Evolutionary conservation across 208 protist species (phyloP).

Genomic region (Leishmania tropica): DNA sequence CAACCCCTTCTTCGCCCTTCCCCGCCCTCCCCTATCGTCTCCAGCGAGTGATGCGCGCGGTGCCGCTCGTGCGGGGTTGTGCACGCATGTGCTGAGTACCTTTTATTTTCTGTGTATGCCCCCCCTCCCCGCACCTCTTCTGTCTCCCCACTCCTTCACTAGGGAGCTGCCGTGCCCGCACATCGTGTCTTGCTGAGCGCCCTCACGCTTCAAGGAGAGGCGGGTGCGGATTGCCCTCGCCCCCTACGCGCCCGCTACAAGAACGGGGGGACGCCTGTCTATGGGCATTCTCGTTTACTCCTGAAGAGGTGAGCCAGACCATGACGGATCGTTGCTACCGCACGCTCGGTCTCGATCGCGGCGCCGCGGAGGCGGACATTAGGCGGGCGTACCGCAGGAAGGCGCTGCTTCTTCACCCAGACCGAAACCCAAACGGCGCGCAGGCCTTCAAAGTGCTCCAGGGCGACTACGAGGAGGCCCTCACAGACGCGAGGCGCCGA

Average conservation of each 20-base stretch:
- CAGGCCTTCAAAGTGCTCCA: conserved; percentile 91
- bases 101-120: background rate
- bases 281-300: background rate
- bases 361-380: conserved; percentile 81
- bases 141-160: background rate
- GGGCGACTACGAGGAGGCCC: conserved; percentile 96
- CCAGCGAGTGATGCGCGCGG: background rate
- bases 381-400: conserved; percentile 93
- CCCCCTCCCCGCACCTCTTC: no score
- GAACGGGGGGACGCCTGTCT: background rate
- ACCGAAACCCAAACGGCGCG: conserved; percentile 85
- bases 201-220: background rate
- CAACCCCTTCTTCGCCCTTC: no score
- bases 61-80: background rate
- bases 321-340: conserved; percentile 38
- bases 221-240: background rate
- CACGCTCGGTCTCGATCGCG: conserved; percentile 70
- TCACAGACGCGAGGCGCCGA: conserved; percentile 50
- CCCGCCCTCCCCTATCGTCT: no score
- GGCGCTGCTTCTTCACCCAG: conserved; percentile 93
- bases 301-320: background rate
- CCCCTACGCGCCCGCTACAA: background rate
- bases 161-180: background rate
- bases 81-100: no score
- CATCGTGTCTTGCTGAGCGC: background rate